phyloP scores from a whole-genome alignment of 805 yeast genomes.

The Pichia rugopelliculosa region DNA sequence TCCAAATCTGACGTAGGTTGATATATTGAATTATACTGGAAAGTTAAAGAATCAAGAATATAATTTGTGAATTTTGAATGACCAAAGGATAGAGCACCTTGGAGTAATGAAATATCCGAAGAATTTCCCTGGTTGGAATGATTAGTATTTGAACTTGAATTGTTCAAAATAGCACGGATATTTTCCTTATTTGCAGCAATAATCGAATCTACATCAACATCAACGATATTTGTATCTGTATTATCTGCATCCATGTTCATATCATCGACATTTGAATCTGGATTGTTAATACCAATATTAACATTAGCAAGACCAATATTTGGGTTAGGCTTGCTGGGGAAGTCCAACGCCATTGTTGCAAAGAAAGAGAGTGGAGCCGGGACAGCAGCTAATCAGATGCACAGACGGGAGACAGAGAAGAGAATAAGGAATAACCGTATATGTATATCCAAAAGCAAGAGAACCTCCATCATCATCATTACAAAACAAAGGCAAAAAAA shows the following conservation, averaged over 20 bases:
- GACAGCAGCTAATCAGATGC: background rate
- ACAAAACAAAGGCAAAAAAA: too few relatives aligned
- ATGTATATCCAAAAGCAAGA: too few relatives aligned
- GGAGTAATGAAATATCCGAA: constrained; percentile 32
- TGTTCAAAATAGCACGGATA: constrained; percentile 26
- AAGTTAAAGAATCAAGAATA: constrained; percentile 34
- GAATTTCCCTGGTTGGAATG: background rate
- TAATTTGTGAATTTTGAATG: constrained; percentile 40
- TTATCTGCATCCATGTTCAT: too few relatives aligned
- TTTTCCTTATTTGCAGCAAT: constrained; percentile 22
- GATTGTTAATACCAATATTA: background rate
- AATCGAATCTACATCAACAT: constrained; percentile 15
- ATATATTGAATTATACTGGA: constrained; percentile 1
- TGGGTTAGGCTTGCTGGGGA: background rate
- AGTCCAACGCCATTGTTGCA: background rate
- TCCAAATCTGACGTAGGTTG: background rate
- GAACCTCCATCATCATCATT: too few relatives aligned
- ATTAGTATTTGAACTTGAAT: constrained; percentile 22
- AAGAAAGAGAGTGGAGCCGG: background rate
- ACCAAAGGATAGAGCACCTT: constrained; percentile 42
- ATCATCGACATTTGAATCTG: constrained; percentile 11
- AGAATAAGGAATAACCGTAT: background rate
- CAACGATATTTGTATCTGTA: too few relatives aligned
- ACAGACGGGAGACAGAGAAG: background rate
- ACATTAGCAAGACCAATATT: background rate